Evolutionary conservation across 2,329 filamentous ascomycete genomes (phyloP).

Genomic region (Penicillium sp.): DNA sequence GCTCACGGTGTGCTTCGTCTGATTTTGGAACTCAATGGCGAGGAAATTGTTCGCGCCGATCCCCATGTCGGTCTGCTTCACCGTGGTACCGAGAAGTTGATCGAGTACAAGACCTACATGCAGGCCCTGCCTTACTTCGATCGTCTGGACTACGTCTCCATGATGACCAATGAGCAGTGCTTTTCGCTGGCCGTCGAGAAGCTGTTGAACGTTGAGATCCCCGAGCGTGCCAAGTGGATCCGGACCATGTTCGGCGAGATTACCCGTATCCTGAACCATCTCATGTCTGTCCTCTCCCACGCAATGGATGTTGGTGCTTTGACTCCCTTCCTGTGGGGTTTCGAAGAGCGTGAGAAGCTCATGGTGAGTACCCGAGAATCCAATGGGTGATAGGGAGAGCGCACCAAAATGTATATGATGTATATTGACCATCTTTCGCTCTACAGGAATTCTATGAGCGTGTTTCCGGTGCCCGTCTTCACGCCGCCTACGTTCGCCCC

Average conservation of each 20-base stretch:
- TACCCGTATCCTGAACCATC: conserved; percentile 88
- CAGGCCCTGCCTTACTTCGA: conserved; percentile 99
- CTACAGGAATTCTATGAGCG: conserved; percentile 96
- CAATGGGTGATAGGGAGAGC: background rate
- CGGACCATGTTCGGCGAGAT: conserved; percentile 93
- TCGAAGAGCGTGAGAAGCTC: conserved; percentile 98
- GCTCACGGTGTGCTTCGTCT: conserved; percentile 96
- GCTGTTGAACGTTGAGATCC: conserved; percentile 92
- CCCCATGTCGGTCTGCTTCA: conserved; percentile 95
- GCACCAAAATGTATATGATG: background rate
- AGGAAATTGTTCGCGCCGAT: conserved; percentile 94
- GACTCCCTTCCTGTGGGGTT: conserved; percentile 98
- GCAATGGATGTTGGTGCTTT: conserved; percentile 98
- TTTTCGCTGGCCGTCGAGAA: conserved; percentile 96
- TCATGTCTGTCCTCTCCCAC: conserved; percentile 96
- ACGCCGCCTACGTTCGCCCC: conserved; percentile 93
- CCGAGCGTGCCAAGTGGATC: conserved; percentile 93
- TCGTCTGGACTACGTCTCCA: conserved; percentile 96
- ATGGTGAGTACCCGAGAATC: conserved; percentile 63
- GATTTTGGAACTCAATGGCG: conserved; percentile 95
- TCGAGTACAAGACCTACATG: conserved; percentile 99
- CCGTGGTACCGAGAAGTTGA: conserved; percentile 97
- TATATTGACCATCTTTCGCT: conserved; percentile 16
- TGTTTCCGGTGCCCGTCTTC: conserved; percentile 94
- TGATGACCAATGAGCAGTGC: conserved; percentile 99